These are phyloP conservation scores for Peltaster fructicola DNA, from an alignment of 2,329 filamentous ascomycete species.

Conservation along the genomic window DNA sequence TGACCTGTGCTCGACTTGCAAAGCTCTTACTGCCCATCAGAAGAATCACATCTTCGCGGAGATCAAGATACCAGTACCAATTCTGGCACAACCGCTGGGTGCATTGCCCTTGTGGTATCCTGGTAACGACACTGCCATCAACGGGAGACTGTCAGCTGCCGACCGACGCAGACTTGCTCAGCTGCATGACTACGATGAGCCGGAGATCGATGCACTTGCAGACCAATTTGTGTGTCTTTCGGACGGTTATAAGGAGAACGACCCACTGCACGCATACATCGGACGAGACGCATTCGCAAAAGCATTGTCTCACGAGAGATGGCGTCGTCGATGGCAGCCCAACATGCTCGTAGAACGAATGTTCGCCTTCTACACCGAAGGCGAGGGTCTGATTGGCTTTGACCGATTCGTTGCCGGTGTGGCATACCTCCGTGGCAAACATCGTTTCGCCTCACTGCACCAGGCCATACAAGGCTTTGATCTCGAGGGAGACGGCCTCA, in stretches of 20 bases:
- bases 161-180: slow-evolving; percentile 44
- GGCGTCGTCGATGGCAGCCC: slow-evolving; percentile 60
- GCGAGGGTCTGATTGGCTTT: slow-evolving; percentile 78
- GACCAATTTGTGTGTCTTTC: slow-evolving; percentile 95
- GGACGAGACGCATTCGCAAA: slow-evolving; percentile 93
- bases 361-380: slow-evolving; percentile 92
- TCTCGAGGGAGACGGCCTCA: slow-evolving; percentile 70
- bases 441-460: slow-evolving; percentile 46
- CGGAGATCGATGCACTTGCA: slow-evolving; percentile 83
- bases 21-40: slow-evolving; percentile 45
- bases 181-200: slow-evolving; percentile 45
- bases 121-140: slow-evolving; percentile 59
- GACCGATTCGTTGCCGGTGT: slow-evolving; percentile 78
- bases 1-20: slow-evolving; percentile 87
- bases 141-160: slow-evolving; percentile 45
- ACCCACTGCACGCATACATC: slow-evolving; percentile 58
- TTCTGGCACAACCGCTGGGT: slow-evolving; percentile 59
- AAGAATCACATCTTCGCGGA: slow-evolving; percentile 97
- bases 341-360: slow-evolving; percentile 92
- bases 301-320: slow-evolving; percentile 42
- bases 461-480: slow-evolving; percentile 82
- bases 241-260: slow-evolving; percentile 64
- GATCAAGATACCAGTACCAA: slow-evolving; percentile 73
- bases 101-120: slow-evolving; percentile 76
- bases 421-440: slow-evolving; percentile 42